Conservation (phyloP, 176 grass and related monocot genomes). For the Elaeis guineensis region DNA sequence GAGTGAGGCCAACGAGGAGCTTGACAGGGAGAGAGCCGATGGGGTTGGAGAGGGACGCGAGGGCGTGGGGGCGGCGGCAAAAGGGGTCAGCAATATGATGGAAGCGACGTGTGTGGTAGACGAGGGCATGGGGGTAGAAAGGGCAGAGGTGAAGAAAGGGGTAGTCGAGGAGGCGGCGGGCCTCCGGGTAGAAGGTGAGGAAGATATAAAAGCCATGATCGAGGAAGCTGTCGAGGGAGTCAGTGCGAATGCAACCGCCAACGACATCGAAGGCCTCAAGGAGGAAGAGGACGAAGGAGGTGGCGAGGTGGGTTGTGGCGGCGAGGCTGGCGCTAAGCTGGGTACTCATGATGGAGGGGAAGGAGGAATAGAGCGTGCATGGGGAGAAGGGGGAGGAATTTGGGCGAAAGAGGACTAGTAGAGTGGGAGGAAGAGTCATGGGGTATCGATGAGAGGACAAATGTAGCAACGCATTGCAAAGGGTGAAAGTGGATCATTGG, state of each 20-base stretch:
- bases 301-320: constrained; percentile 52
- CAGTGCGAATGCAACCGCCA: constrained; percentile 62
- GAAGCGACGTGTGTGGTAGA: constrained; percentile 39
- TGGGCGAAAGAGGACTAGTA: not conserved
- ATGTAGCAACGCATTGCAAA: constrained; percentile 5
- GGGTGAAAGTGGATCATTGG: not conserved
- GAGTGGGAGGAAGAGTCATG: not conserved
- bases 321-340: constrained; percentile 32
- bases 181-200: constrained; percentile 74
- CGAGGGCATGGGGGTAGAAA: constrained; percentile 62
- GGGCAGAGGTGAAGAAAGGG: constrained; percentile 42
- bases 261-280: constrained; percentile 59
- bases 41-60: constrained; percentile 54
- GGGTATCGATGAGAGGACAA: too few relatives aligned
- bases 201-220: constrained; percentile 93
- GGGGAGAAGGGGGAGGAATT: not conserved
- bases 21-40: constrained; percentile 72
- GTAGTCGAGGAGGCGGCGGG: constrained; percentile 58
- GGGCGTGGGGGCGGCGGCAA: constrained; percentile 36
- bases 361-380: not conserved
- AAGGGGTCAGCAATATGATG: constrained; percentile 74
- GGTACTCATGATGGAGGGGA: not conserved
- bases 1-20: constrained; percentile 61
- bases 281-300: constrained; percentile 64
- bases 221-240: constrained; percentile 57